Evolutionary conservation across 129 eudicot genomes (phyloP).

Genomic region (Apium graveolens): DNA sequence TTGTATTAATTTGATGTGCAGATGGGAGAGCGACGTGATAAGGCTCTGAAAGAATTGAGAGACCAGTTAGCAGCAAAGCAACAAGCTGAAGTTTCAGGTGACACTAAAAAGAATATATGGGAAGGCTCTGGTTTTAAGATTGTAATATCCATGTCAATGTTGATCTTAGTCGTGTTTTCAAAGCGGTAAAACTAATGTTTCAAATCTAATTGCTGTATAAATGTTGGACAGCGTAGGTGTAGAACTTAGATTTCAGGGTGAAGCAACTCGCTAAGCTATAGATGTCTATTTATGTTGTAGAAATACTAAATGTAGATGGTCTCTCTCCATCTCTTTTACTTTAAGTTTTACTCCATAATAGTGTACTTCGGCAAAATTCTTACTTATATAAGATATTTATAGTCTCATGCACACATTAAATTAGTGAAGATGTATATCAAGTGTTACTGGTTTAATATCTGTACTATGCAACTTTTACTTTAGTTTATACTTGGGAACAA

Average conservation of each 20-base stretch:
- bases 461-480: neutral
- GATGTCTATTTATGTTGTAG: neutral
- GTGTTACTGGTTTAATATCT: neutral
- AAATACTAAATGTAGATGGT: neutral
- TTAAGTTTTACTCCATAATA: neutral
- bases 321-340: neutral
- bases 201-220: neutral
- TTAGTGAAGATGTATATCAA: neutral
- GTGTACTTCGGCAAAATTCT: neutral
- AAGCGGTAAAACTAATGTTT: constrained; percentile 42
- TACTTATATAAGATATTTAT: neutral
- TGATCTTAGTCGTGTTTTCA: constrained; percentile 63
- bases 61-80: constrained; percentile 63
- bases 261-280: constrained; percentile 6
- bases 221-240: neutral
- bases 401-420: neutral
- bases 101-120: constrained; percentile 55
- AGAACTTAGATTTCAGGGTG: neutral
- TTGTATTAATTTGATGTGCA: constrained; percentile 10
- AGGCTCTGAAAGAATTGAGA: constrained; percentile 65
- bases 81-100: constrained; percentile 15
- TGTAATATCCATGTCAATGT: constrained; percentile 83
- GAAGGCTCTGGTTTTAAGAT: constrained; percentile 71
- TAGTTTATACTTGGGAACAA: neutral
- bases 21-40: constrained; percentile 85